These are phyloP conservation scores for Asparagopsis taxiformis DNA, from an alignment of 31 red algal species.

Conservation along the genomic window DNA sequence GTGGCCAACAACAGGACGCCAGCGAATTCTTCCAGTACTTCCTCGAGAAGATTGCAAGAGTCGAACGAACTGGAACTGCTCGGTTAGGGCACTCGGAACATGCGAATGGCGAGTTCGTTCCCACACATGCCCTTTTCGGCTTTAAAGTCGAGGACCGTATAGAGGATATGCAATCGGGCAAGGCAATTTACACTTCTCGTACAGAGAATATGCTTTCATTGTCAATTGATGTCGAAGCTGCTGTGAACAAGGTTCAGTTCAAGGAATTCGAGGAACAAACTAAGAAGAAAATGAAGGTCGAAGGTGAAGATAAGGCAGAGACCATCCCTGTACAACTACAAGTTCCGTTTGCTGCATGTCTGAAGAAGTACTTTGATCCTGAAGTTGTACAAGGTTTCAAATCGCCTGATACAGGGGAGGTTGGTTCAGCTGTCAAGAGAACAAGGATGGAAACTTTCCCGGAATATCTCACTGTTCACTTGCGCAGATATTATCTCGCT, in stretches of 20 bases:
- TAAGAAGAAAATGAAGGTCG: constrained; percentile 41
- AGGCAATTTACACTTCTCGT: constrained; percentile 62
- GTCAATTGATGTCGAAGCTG: constrained; percentile 48
- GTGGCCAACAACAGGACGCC: constrained; percentile 87
- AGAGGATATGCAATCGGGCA: constrained; percentile 43
- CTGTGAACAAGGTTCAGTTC: constrained; percentile 60
- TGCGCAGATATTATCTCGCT: constrained; percentile 72
- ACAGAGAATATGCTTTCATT: constrained; percentile 69
- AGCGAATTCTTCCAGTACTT: constrained; percentile 92
- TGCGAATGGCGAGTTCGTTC: constrained; percentile 12
- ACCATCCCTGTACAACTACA: constrained; percentile 53
- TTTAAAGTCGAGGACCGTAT: constrained; percentile 78
- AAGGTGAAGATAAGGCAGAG: constrained; percentile 17
- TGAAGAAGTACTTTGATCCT: constrained; percentile 26
- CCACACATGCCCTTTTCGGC: constrained; percentile 50
- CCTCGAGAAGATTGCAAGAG: constrained; percentile 62
- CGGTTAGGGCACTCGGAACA: constrained; percentile 4
- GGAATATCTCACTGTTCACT: constrained; percentile 64
- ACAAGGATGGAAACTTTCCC: constrained; percentile 67
- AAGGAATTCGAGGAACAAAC: constrained; percentile 70
- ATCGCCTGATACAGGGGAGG: constrained; percentile 56
- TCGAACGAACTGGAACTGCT: constrained; percentile 45
- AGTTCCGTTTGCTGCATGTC: constrained; percentile 70
- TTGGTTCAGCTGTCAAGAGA: constrained; percentile 58
- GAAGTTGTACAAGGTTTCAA: constrained; percentile 57